These are phyloP conservation scores for Colletotrichum simmondsii DNA, from an alignment of 2,329 filamentous ascomycete genomes.

Conservation along the genomic window DNA sequence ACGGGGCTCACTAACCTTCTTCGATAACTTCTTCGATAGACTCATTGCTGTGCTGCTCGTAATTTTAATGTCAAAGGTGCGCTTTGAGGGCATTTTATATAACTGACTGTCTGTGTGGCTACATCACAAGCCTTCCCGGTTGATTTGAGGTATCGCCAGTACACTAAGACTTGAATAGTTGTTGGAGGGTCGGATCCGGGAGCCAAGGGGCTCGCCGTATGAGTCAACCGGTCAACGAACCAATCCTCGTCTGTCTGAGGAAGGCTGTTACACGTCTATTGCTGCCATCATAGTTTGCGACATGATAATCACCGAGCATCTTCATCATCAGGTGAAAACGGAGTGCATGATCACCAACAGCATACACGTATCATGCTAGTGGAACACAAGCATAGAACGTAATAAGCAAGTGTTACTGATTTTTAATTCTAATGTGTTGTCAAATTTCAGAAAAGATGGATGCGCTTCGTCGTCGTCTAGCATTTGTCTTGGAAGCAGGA, in stretches of 20 bases:
- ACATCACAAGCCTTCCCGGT: background rate
- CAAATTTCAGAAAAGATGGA: too few relatives aligned
- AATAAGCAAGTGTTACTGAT: too few relatives aligned
- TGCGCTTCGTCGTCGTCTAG: too few relatives aligned
- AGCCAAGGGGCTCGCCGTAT: background rate
- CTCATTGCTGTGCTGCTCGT: background rate
- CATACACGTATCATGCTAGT: rapidly evolving
- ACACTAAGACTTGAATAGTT: background rate
- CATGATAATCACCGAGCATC: too few relatives aligned
- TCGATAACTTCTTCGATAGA: background rate
- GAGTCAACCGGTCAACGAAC: background rate
- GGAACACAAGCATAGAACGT: too few relatives aligned
- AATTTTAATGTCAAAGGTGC: too few relatives aligned
- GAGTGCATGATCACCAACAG: too few relatives aligned
- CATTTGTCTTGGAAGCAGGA: too few relatives aligned
- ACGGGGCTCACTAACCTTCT: background rate
- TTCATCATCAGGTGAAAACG: too few relatives aligned
- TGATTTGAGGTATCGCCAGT: background rate
- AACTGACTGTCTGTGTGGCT: background rate
- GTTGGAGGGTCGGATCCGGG: background rate
- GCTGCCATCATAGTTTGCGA: background rate
- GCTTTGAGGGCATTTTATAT: background rate
- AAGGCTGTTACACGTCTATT: too few relatives aligned
- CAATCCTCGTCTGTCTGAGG: too few relatives aligned
- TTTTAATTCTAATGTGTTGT: too few relatives aligned